Percentiles rank a stretch among this genome's conserved stretches.
phyloP scores from a whole-genome alignment of 495 filamentous ascomycete genomes.

The Tuber melanosporum region DNA sequence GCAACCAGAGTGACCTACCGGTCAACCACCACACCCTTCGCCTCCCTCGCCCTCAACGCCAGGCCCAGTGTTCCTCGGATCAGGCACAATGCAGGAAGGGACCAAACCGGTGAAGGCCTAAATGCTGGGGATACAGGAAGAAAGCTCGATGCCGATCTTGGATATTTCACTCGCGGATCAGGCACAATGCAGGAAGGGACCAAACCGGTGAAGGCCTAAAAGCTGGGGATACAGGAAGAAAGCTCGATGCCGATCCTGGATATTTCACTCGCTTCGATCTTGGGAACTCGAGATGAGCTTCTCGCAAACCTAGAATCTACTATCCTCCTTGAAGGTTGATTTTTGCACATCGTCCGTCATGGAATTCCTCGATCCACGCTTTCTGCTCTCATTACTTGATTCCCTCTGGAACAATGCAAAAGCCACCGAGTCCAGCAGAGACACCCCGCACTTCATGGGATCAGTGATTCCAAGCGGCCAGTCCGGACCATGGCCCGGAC shows the following conservation, averaged over 20 bases:
- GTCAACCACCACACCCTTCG: neutral
- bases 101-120: neutral
- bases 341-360: constrained; percentile 52
- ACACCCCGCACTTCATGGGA: constrained; percentile 53
- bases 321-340: constrained; percentile 47
- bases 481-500: too few species aligned
- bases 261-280: constrained; percentile 44
- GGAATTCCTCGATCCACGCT: constrained; percentile 44
- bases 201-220: neutral
- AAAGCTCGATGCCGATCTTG: constrained; percentile 38
- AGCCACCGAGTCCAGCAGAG: constrained; percentile 47
- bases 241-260: constrained; percentile 47
- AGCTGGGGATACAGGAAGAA: neutral
- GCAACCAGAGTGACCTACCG: neutral
- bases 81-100: neutral
- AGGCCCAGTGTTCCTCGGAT: neutral
- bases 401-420: constrained; percentile 44
- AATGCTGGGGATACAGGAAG: neutral
- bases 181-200: neutral
- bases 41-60: too few species aligned
- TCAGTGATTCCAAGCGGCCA: constrained; percentile 28
- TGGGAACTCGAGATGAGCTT: constrained; percentile 33
- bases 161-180: too few species aligned
- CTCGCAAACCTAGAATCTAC: constrained; percentile 45
- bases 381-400: constrained; percentile 44